Base-by-base conservation (phyloP, 768 basidiomycete genomes). In the Mycena amicta region DNA sequence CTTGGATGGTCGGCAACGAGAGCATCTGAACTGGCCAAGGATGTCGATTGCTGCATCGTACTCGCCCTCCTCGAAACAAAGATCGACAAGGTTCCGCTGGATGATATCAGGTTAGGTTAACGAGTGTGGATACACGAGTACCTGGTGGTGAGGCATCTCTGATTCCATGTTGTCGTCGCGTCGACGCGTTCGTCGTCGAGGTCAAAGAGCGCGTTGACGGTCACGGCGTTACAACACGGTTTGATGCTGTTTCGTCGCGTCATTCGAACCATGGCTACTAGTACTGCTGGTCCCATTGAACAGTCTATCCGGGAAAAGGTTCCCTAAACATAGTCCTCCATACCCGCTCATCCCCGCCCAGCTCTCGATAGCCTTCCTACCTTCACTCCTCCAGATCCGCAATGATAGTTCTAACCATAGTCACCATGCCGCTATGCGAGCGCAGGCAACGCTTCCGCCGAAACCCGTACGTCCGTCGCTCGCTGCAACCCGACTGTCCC, bases 341-440 rank as follows among this genome's bases (percentile, higher is more conserved):
- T 50, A 69, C 52, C 61, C 60, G 46, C 40, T 29, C 28, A 45
- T 30, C 23, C 8, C 40, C 31, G 53, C 28, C 49, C 41, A 18
- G 41, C 50, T 62, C 50, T 60, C 56, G 59, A 50, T 58, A 55
- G 59, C 52, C 50, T 77, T 94, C 54, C 75, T 78, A 65, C 92
- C 92, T 20, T 72, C 80, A 53, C 77, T 79, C 66, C 77, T 94
- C 68, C 78, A 69, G 53, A 87, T 94, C 68, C 80, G 80, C 31
- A 94, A 94, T 73, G 89, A 94, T 67, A 93, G 92, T 52, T 87
- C 85, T 83, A 80, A 90, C 75, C 92, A 94, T 73, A 83, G 89
- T 67, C 89, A 93, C 76, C 92, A 94, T 74, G 81, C 82, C 55
- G 79, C 92, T 47, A 94, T 94, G 92, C 82, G 82, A 69, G 86